These are phyloP conservation scores for Botrytis medusae DNA, from an alignment of 2,329 filamentous ascomycete species.

Conservation along the genomic window DNA sequence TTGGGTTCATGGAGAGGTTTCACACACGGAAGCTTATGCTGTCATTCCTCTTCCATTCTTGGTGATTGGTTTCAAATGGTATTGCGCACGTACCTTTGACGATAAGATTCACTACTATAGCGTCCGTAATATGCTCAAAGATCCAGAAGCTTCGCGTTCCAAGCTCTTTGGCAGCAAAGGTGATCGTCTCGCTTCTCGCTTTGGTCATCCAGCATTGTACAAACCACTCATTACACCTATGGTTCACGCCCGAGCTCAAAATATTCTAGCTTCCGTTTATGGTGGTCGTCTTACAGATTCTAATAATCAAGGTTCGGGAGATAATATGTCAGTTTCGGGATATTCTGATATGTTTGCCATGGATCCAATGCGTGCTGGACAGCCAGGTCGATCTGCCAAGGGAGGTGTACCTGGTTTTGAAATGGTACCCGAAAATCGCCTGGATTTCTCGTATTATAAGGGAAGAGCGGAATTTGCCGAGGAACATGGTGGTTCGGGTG, in stretches of 20 bases:
- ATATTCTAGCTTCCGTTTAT: slow-evolving; percentile 82
- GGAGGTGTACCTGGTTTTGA: slow-evolving; percentile 71
- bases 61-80: slow-evolving; percentile 81
- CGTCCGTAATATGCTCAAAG: slow-evolving; percentile 55
- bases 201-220: slow-evolving; percentile 89
- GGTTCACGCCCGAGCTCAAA: slow-evolving; percentile 89
- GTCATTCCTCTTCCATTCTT: slow-evolving; percentile 75
- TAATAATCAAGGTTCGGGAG: slow-evolving; percentile 56
- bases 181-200: slow-evolving; percentile 73
- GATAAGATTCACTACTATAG: slow-evolving; percentile 78
- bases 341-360: slow-evolving; percentile 82
- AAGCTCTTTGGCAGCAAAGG: slow-evolving; percentile 57
- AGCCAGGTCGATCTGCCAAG: slow-evolving; percentile 44
- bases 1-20: slow-evolving; percentile 65
- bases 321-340: slow-evolving; percentile 60
- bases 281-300: slow-evolving; percentile 73
- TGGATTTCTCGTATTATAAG: slow-evolving; percentile 90
- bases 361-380: slow-evolving; percentile 66
- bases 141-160: slow-evolving; percentile 45
- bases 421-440: slow-evolving; percentile 82
- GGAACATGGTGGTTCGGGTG: slow-evolving; percentile 74
- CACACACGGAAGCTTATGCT: slow-evolving; percentile 61
- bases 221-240: slow-evolving; percentile 89
- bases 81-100: slow-evolving; percentile 76
- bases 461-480: slow-evolving; percentile 83